Evolutionary conservation across 75 land plant genomes (phyloP), one percentile per base, ranked within the genome.

Genomic region (Pinus albicaulis): DNA sequence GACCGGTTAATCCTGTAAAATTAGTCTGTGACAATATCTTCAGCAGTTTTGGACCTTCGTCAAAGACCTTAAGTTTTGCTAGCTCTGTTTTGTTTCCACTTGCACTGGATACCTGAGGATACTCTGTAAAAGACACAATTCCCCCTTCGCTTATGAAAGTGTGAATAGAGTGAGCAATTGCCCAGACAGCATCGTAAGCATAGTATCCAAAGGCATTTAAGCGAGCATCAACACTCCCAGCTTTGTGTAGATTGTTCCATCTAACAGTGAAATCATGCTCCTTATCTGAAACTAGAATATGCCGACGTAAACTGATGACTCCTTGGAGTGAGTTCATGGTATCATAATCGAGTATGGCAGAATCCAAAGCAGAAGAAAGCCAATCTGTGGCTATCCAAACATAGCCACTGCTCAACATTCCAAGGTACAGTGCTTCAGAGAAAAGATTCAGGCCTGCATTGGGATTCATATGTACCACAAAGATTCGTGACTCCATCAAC

Each of bases 181-280:
- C 62, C 89, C 86, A 89, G 16, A 91, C 79, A 19, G 91, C 69
- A 66, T 91, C 93, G 84, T 89, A 92, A 41, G 94, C 92, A 81
- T 58, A 85, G 15, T 83, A 56, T n/a, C 79, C 94, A 87, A 81
- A 92, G 19, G 82, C 55, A 75, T 84, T 87, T 41, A 92, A 63
- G 25, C 59, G 79, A 13, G 78, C 70, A 55, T 82, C 87, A 68
- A 68, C 22, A 0, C 20, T 34, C 48, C 71, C 41, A 55, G 7
- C 75, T 55, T 74, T 74, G 22, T 74, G 12, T 28, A 74, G 20
- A 10, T 74, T 63, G 4, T 61, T 76, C 77, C 88, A 85, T 19
- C 75, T 71, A 5, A 79, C 55, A 19, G 65, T 12, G 77, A 91
- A 89, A 34, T 61, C 73, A 4, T 76, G 71, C 59, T 87, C 87